A percentile compares a stretch with the other conserved stretches of the same genome.
Evolutionary conservation across 257 asterid species (phyloP).

Genomic region (Lithospermum erythrorhizon): DNA sequence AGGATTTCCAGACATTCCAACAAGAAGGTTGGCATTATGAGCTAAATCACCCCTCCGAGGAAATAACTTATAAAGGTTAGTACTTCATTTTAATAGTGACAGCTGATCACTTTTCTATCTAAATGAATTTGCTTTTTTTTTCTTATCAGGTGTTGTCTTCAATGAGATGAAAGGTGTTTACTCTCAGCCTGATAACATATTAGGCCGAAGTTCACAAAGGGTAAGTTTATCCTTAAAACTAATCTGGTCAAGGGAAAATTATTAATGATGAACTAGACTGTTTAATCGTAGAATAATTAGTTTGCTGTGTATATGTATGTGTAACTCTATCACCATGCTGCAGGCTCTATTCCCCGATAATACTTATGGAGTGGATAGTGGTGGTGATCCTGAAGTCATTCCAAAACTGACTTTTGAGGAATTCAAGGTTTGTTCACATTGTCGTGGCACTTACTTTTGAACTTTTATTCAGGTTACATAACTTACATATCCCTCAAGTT

Average conservation of each 20-base stretch:
- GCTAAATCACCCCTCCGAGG: conserved; percentile 89
- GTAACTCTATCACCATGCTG: conserved; percentile 9
- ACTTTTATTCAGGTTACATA: no score
- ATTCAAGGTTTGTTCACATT: conserved; percentile 57
- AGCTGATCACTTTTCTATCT: conserved; percentile 7
- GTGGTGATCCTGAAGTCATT: conserved; percentile 93
- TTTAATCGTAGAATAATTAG: neutral
- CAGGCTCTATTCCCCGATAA: conserved; percentile 95
- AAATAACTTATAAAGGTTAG: conserved; percentile 85
- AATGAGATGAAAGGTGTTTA: conserved; percentile 99
- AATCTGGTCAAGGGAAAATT: neutral
- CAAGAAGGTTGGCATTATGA: conserved; percentile 99
- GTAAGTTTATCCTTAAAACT: conserved; percentile 16
- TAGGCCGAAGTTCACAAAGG: conserved; percentile 89
- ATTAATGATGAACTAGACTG: neutral
- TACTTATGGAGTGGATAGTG: conserved; percentile 97
- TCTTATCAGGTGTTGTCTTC: conserved; percentile 78
- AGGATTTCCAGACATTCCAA: conserved; percentile 84
- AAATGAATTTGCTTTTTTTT: conserved; percentile 9
- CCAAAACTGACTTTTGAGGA: conserved; percentile 84
- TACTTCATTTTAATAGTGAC: neutral
- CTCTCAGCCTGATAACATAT: conserved; percentile 97
- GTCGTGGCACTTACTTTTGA: no score
- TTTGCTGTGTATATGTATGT: neutral
- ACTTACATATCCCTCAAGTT: neutral